Evolutionary conservation across 2,329 filamentous ascomycete species (phyloP).

Genomic region (Talaromyces sp.): DNA sequence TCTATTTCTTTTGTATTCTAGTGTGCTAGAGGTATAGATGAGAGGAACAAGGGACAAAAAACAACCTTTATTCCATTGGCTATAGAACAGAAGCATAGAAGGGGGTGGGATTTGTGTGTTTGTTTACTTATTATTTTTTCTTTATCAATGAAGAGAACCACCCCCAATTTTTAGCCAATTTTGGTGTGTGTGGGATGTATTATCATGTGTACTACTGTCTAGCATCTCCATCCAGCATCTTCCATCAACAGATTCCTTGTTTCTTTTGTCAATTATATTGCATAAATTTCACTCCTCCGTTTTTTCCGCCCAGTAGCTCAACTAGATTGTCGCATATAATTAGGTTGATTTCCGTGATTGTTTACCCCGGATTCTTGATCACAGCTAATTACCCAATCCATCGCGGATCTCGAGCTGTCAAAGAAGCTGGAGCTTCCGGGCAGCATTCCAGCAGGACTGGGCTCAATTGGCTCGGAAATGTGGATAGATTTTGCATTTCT

Average conservation of each 20-base stretch:
- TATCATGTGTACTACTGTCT: constrained; percentile 1
- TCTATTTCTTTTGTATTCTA: constrained; percentile 2
- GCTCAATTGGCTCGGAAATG: not conserved
- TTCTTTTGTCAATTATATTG: not conserved
- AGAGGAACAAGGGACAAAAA: not conserved
- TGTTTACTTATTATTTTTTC: not conserved
- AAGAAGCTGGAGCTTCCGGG: not conserved
- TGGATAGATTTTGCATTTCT: not conserved
- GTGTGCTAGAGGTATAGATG: not conserved
- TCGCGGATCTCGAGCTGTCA: not conserved
- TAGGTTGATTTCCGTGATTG: not conserved
- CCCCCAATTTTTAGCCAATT: not conserved
- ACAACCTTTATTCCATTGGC: not conserved
- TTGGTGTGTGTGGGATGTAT: constrained; percentile 1
- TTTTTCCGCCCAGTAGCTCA: not conserved
- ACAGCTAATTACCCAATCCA: not conserved
- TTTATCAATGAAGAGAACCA: not conserved
- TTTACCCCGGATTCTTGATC: not conserved
- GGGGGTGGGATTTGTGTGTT: not conserved
- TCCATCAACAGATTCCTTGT: not conserved
- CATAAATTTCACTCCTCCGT: not conserved
- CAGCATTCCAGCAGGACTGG: not conserved
- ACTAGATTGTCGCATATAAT: no score
- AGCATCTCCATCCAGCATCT: not conserved
- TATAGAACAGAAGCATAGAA: not conserved